Evolutionary conservation across 495 filamentous ascomycete genomes (phyloP).

Genomic region (Chaetomium tenue): DNA sequence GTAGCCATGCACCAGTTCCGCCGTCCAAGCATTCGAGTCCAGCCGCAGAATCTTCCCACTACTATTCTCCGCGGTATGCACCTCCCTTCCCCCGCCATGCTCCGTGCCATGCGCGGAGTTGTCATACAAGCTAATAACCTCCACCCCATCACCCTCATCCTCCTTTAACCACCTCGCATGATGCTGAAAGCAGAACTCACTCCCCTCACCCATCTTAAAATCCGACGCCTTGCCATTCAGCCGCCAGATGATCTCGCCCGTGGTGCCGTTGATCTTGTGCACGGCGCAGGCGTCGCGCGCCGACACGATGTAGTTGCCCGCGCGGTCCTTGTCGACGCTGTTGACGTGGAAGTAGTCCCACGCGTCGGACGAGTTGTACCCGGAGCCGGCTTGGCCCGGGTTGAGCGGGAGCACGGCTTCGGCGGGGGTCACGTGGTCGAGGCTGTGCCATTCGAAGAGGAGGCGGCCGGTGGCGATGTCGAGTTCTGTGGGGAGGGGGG

Average conservation of each 20-base stretch:
- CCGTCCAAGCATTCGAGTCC: slow-evolving; percentile 53
- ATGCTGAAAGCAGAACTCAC: slow-evolving; percentile 61
- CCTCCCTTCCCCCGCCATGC: slow-evolving; percentile 37
- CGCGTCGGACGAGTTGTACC: slow-evolving; percentile 46
- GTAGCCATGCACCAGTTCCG: slow-evolving; percentile 43
- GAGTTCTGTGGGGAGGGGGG: slow-evolving; percentile 33
- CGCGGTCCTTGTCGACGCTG: slow-evolving; percentile 57
- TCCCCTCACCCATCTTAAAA: slow-evolving; percentile 30
- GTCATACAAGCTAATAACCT: slow-evolving; percentile 40
- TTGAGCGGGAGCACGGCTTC: slow-evolving; percentile 54
- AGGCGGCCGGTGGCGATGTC: slow-evolving; percentile 40
- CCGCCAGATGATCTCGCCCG: slow-evolving; percentile 58
- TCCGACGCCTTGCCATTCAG: slow-evolving; percentile 53
- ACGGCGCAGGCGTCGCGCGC: slow-evolving; percentile 58
- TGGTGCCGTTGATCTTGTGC: slow-evolving; percentile 59
- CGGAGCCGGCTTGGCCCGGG: slow-evolving; percentile 53
- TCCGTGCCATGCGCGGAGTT: slow-evolving; percentile 43
- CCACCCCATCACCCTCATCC: slow-evolving; percentile 27
- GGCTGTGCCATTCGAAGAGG: slow-evolving; percentile 43
- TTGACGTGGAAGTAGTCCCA: slow-evolving; percentile 69
- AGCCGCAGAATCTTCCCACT: slow-evolving; percentile 59
- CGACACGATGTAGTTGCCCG: slow-evolving; percentile 60
- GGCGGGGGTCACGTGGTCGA: slow-evolving; percentile 42
- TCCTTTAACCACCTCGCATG: slow-evolving; percentile 55
- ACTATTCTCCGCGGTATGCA: slow-evolving; percentile 42